Evolutionary conservation across 495 filamentous ascomycete genomes (phyloP).

Genomic region (Neurospora sp.): DNA sequence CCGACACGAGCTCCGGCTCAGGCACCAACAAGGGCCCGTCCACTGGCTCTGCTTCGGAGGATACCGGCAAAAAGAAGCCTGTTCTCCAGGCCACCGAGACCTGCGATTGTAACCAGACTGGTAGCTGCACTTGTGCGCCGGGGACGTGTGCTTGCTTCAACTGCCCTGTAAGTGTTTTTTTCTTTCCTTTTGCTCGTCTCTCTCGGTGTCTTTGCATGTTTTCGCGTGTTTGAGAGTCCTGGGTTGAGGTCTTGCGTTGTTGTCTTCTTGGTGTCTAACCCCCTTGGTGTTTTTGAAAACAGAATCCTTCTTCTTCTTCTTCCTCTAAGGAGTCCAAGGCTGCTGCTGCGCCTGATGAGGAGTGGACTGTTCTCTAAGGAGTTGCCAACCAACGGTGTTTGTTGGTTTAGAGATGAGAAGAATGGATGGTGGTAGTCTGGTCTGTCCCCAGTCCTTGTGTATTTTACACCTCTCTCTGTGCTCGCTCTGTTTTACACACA

Average conservation of each 20-base stretch:
- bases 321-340: not conserved
- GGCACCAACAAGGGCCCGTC: not conserved
- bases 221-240: not conserved
- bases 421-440: not conserved
- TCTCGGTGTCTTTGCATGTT: not conserved
- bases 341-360: not conserved
- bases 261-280: not conserved
- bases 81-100: not conserved
- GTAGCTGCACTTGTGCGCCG: constrained; percentile 12
- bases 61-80: not conserved
- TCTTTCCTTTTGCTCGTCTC: no score
- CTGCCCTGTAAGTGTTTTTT: constrained; percentile 8
- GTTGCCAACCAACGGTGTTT: not conserved
- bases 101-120: constrained; percentile 7
- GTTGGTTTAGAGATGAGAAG: not conserved
- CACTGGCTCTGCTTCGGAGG: not conserved
- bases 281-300: not conserved
- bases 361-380: not conserved
- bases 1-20: not conserved
- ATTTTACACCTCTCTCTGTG: no score
- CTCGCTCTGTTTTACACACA: no score
- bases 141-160: constrained; percentile 16
- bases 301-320: not conserved
- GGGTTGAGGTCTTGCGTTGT: constrained; percentile 1
- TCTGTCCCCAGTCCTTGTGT: no score